A percentile compares a stretch with the other conserved stretches of the same genome.
These are phyloP conservation scores for Suillus tomentosus DNA, from an alignment of 768 basidiomycete species.

Conservation along the genomic window DNA sequence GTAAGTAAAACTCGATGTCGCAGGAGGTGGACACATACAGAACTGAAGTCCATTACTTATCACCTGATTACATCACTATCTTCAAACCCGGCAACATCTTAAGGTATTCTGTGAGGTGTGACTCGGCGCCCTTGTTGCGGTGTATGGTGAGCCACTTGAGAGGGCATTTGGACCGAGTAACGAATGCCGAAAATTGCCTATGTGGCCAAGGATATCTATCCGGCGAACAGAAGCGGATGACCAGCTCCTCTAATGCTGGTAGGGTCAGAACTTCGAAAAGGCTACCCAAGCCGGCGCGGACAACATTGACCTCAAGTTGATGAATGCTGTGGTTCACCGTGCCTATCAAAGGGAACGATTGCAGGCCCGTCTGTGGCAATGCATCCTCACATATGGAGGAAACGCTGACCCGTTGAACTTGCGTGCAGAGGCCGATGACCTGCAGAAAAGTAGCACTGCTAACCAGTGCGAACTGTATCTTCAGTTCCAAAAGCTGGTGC, in stretches of 20 bases:
- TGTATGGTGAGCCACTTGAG: conserved; percentile 28
- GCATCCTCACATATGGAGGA: conserved; percentile 29
- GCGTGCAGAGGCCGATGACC: conserved; percentile 24
- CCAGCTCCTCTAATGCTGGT: conserved; percentile 33
- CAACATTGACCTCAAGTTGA: conserved; percentile 33
- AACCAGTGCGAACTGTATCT: conserved; percentile 31
- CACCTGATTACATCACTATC: neutral
- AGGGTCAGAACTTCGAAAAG: conserved; percentile 24
- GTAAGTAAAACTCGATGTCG: neutral
- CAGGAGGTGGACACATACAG: neutral
- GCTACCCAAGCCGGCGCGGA: conserved; percentile 25
- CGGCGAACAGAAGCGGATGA: conserved; percentile 33
- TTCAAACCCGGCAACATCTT: conserved; percentile 24
- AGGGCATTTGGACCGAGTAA: conserved; percentile 27
- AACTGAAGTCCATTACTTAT: neutral
- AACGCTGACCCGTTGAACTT: conserved; percentile 23
- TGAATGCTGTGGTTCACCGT: conserved; percentile 22
- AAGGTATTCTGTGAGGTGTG: conserved; percentile 27
- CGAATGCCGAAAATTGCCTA: conserved; percentile 23
- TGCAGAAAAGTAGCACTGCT: conserved; percentile 25
- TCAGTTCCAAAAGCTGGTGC: conserved; percentile 27
- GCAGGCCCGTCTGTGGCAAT: conserved; percentile 15
- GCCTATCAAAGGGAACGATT: conserved; percentile 13
- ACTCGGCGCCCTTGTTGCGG: conserved; percentile 23
- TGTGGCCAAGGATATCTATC: conserved; percentile 34